Evolutionary conservation across 805 yeast species (phyloP).

Genomic region (Suhomyces kilbournensis): DNA sequence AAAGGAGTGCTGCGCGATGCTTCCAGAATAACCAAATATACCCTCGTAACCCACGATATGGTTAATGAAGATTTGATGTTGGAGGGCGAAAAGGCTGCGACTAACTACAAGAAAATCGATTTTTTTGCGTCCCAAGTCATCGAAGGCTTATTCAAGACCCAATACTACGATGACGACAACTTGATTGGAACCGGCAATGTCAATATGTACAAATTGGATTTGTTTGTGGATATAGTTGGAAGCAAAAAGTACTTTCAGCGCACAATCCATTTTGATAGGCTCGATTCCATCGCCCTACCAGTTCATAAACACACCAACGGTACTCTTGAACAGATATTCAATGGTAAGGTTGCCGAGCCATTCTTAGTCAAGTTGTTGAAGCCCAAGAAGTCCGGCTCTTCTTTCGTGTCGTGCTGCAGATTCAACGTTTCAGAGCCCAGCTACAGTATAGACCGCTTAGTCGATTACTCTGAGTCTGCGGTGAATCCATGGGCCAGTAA

Average conservation of each 20-base stretch:
- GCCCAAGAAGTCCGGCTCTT: slow-evolving; percentile 33
- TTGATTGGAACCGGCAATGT: slow-evolving; percentile 18
- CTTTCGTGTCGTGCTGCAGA: slow-evolving; percentile 35
- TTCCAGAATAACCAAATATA: slow-evolving; percentile 18
- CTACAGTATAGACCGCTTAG: slow-evolving; percentile 30
- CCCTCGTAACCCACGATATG: slow-evolving; percentile 32
- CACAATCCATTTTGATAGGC: slow-evolving; percentile 23
- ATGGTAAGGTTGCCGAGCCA: slow-evolving; percentile 28
- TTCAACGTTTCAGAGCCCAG: slow-evolving; percentile 29
- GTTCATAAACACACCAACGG: slow-evolving; percentile 16
- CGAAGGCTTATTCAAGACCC: slow-evolving; percentile 27
- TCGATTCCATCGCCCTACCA: slow-evolving; percentile 32
- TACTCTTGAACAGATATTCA: slow-evolving; percentile 21
- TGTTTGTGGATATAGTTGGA: slow-evolving; percentile 40
- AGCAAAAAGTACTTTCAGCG: slow-evolving; percentile 35
- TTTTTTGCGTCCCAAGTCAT: slow-evolving; percentile 37
- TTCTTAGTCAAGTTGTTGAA: slow-evolving; percentile 34
- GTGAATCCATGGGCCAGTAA: slow-evolving; percentile 35
- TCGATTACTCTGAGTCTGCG: slow-evolving; percentile 17
- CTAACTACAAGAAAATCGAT: slow-evolving; percentile 36
- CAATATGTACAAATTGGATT: slow-evolving; percentile 29
- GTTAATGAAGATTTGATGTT: slow-evolving; percentile 32
- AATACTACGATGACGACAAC: slow-evolving; percentile 17
- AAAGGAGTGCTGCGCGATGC: slow-evolving; percentile 21
- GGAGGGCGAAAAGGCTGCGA: slow-evolving; percentile 33